These are phyloP conservation scores for Phytophthora sp. DNA, from an alignment of 352 stramenopile species.

Conservation along the genomic window DNA sequence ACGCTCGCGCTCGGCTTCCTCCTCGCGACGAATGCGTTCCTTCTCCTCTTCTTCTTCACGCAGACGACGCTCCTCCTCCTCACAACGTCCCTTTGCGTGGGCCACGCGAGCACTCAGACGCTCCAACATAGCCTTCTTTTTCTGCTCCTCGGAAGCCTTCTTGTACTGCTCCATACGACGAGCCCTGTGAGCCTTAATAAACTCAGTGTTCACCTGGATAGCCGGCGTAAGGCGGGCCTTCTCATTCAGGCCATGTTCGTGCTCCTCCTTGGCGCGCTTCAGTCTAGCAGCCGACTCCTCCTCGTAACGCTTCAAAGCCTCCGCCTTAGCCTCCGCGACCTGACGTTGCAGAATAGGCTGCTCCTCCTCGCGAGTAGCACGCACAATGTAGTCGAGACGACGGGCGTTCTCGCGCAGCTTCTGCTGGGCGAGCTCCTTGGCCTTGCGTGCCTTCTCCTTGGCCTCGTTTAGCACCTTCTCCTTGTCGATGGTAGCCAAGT, in stretches of 20 bases:
- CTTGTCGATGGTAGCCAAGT: constrained; percentile 79
- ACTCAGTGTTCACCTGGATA: constrained; percentile 74
- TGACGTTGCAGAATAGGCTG: constrained; percentile 91
- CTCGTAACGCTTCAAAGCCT: constrained; percentile 64
- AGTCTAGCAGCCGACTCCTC: constrained; percentile 88
- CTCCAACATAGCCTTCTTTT: constrained; percentile 85
- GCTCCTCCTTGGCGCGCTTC: constrained; percentile 81
- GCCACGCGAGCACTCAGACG: constrained; percentile 66
- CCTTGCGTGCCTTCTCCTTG: constrained; percentile 94
- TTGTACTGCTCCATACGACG: constrained; percentile 89
- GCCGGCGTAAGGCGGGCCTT: constrained; percentile 72
- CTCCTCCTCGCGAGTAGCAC: constrained; percentile 96
- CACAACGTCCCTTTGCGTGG: constrained; percentile 68
- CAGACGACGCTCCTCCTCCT: constrained; percentile 71
- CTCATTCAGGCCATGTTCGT: constrained; percentile 92
- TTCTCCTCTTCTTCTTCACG: constrained; percentile 70
- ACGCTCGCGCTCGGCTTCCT: constrained; percentile 65
- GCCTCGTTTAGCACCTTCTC: constrained; percentile 92
- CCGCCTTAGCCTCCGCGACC: constrained; percentile 77
- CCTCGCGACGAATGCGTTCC: constrained; percentile 59
- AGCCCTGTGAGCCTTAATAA: constrained; percentile 82
- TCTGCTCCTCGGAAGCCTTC: constrained; percentile 80
- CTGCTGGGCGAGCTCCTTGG: constrained; percentile 94
- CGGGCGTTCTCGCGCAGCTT: constrained; percentile 94
- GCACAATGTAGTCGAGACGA: constrained; percentile 96